phyloP scores from a whole-genome alignment of 2,329 filamentous ascomycete genomes.

The Fusarium chuoi region DNA sequence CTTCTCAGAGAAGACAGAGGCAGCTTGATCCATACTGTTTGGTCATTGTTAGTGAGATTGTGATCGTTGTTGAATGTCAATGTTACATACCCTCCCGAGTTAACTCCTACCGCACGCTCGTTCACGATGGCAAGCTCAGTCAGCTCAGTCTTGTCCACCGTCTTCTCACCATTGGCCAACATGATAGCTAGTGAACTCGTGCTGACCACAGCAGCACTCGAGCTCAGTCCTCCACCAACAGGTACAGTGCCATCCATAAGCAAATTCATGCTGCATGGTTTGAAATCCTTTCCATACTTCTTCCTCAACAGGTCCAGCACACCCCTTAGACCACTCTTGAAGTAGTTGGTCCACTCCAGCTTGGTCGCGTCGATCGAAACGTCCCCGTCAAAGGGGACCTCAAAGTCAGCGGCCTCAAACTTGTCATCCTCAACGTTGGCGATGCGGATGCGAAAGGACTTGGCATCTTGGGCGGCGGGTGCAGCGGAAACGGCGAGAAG shows the following conservation, averaged over 20 bases:
- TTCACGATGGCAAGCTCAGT: slow-evolving; percentile 95
- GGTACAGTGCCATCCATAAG: slow-evolving; percentile 93
- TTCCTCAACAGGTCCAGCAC: slow-evolving; percentile 81
- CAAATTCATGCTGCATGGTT: slow-evolving; percentile 81
- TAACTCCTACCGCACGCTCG: slow-evolving; percentile 93
- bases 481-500: slow-evolving; percentile 80
- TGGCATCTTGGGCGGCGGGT: slow-evolving; percentile 58
- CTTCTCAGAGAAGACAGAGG: slow-evolving; percentile 90
- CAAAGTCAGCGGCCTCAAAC: slow-evolving; percentile 81
- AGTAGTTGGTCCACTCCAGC: slow-evolving; percentile 98
- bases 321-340: slow-evolving; percentile 89
- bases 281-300: slow-evolving; percentile 70
- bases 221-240: slow-evolving; percentile 89
- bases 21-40: slow-evolving; percentile 91
- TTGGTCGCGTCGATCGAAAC: slow-evolving; percentile 86
- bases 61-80: not conserved
- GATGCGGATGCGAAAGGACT: slow-evolving; percentile 76
- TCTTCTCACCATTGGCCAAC: slow-evolving; percentile 80
- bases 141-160: slow-evolving; percentile 89
- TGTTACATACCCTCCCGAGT: slow-evolving; percentile 82
- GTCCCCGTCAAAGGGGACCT: slow-evolving; percentile 68
- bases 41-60: slow-evolving; percentile 25
- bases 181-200: slow-evolving; percentile 89
- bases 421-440: slow-evolving; percentile 80
- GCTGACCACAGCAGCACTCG: slow-evolving; percentile 93